These are phyloP conservation scores for Lolium perenne DNA, from an alignment of 176 grass and related monocot species.

Conservation along the genomic window DNA sequence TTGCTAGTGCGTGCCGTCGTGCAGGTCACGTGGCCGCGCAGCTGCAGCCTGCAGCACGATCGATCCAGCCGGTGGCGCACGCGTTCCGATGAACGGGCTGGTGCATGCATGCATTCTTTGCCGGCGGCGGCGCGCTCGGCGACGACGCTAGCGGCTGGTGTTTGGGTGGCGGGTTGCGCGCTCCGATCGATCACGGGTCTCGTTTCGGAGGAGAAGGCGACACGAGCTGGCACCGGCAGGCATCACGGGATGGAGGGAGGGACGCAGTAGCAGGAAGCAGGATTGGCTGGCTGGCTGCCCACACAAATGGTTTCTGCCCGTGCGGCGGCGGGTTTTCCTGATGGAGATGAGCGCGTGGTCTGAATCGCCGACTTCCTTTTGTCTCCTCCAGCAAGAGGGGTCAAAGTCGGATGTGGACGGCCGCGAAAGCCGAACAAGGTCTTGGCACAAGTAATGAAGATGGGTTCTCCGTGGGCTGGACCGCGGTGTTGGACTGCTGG, in stretches of 20 bases:
- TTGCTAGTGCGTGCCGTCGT: not conserved
- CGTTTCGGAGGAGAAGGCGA: not conserved
- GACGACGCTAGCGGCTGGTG: not conserved
- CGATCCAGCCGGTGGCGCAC: constrained; percentile 7
- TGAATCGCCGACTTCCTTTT: too few relatives aligned
- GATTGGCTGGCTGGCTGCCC: not conserved
- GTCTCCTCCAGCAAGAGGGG: too few relatives aligned
- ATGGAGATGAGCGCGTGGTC: too few relatives aligned
- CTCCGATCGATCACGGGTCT: not conserved
- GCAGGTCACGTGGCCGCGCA: not conserved
- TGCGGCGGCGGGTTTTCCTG: too few relatives aligned
- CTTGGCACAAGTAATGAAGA: too few relatives aligned
- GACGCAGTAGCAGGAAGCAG: not conserved
- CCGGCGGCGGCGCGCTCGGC: not conserved
- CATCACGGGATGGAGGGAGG: not conserved
- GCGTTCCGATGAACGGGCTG: not conserved
- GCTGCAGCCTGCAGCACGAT: not conserved
- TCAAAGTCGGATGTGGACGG: too few relatives aligned
- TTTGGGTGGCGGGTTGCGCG: not conserved
- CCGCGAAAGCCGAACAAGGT: too few relatives aligned
- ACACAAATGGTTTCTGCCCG: too few relatives aligned
- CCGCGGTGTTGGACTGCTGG: too few relatives aligned
- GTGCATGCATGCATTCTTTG: not conserved
- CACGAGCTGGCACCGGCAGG: not conserved
- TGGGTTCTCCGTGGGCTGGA: too few relatives aligned